Evolutionary conservation across 2,329 filamentous ascomycete genomes (phyloP).

Genomic region (Phialophora verrucosa): DNA sequence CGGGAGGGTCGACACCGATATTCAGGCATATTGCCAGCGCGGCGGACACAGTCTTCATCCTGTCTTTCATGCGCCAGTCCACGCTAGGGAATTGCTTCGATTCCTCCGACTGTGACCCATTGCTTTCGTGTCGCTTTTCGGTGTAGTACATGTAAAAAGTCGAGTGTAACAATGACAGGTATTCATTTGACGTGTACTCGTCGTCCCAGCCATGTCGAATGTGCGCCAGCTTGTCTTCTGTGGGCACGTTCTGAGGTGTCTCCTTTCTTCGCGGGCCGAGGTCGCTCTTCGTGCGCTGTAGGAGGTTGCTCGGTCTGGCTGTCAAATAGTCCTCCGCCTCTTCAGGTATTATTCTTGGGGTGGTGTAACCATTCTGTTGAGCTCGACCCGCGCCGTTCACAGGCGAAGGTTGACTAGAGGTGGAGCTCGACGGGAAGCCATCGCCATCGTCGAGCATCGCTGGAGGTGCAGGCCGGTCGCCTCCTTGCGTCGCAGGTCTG

Average conservation of each 20-base stretch:
- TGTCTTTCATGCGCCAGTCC: conserved; percentile 97
- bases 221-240: conserved; percentile 59
- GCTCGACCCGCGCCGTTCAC: conserved; percentile 12
- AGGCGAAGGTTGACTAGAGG: conserved; percentile 19
- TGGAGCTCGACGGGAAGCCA: conserved; percentile 20
- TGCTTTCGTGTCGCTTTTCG: conserved; percentile 95
- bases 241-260: conserved; percentile 42
- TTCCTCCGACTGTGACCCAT: conserved; percentile 75
- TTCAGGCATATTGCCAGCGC: conserved; percentile 94
- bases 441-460: conserved; percentile 18
- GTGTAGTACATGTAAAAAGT: conserved; percentile 99
- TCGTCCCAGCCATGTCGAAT: conserved; percentile 90
- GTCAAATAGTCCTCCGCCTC: conserved; percentile 34
- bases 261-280: conserved; percentile 55
- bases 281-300: conserved; percentile 60
- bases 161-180: conserved; percentile 83
- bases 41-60: conserved; percentile 94
- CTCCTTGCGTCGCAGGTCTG: conserved; percentile 28
- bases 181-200: conserved; percentile 88
- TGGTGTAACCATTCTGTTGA: conserved; percentile 25
- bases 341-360: conserved; percentile 34
- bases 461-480: conserved; percentile 15
- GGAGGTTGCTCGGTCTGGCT: conserved; percentile 33
- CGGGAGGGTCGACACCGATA: conserved; percentile 95
- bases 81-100: conserved; percentile 66